Conservation (phyloP, 441 rosid species). For the Corymbia citriodora region DNA sequence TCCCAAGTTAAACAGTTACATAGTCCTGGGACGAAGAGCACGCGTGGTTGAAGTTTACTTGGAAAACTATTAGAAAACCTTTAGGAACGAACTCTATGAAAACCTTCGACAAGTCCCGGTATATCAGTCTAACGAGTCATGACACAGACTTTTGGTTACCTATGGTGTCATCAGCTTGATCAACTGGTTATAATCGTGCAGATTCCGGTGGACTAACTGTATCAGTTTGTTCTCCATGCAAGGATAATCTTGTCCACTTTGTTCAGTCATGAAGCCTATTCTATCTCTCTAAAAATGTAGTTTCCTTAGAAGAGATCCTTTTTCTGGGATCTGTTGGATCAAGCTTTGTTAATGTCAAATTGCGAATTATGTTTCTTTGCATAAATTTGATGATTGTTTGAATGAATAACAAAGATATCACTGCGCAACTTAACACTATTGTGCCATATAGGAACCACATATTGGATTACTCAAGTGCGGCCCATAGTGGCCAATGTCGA, state of each 20-base stretch:
- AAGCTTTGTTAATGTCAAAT: background rate
- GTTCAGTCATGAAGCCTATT: background rate
- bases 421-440: background rate
- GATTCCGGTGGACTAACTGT: background rate
- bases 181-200: background rate
- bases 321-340: background rate
- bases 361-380: background rate
- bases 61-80: background rate
- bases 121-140: background rate
- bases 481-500: background rate
- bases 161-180: background rate
- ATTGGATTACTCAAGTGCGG: background rate
- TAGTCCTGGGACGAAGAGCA: background rate
- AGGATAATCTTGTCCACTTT: background rate
- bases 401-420: background rate
- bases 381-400: background rate
- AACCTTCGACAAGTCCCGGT: background rate
- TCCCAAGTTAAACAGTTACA: background rate
- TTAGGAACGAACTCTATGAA: background rate
- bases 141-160: background rate
- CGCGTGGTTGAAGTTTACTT: background rate
- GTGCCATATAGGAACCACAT: background rate
- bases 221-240: background rate
- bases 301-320: background rate
- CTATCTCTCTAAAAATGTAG: background rate